These are phyloP conservation scores for Isabelozyma pseudorhagii DNA, from an alignment of 805 yeast genomes.

Conservation along the genomic window DNA sequence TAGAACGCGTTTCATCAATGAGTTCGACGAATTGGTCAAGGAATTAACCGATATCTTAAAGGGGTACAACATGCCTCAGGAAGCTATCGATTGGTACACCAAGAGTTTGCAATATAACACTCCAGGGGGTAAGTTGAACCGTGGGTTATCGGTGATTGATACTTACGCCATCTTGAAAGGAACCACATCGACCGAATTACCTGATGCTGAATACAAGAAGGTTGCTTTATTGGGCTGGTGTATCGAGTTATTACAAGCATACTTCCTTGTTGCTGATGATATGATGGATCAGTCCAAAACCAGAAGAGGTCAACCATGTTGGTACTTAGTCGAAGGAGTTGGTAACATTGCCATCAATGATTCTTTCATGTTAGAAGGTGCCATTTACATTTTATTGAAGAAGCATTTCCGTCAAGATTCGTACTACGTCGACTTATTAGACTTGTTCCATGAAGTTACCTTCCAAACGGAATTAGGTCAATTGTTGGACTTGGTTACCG, in stretches of 20 bases:
- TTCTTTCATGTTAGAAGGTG: conserved; percentile 93
- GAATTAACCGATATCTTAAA: conserved; percentile 65
- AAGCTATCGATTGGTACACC: conserved; percentile 83
- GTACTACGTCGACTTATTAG: conserved; percentile 86
- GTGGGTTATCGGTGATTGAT: conserved; percentile 94
- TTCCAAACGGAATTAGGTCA: conserved; percentile 98
- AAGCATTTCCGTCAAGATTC: conserved; percentile 79
- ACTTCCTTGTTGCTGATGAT: conserved; percentile 95
- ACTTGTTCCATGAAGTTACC: conserved; percentile 94
- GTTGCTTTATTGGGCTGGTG: conserved; percentile 94
- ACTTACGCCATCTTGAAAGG: conserved; percentile 79
- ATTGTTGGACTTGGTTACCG: conserved; percentile 90
- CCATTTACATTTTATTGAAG: conserved; percentile 84
- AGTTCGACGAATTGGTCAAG: conserved; percentile 73
- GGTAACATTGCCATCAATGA: conserved; percentile 96
- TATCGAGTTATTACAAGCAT: conserved; percentile 91
- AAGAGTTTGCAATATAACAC: conserved; percentile 77
- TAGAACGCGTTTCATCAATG: conserved; percentile 57
- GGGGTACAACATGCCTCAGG: conserved; percentile 76
- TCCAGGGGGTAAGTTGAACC: conserved; percentile 94
- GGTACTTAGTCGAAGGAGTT: conserved; percentile 82
- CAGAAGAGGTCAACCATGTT: conserved; percentile 98
- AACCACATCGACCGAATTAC: conserved; percentile 54
- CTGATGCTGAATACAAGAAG: conserved; percentile 69
- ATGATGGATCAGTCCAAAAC: conserved; percentile 97